Evolutionary conservation across 352 stramenopile genomes (phyloP), one percentile per base, ranked within the genome.

Genomic region (Aphanomyces invadans): DNA sequence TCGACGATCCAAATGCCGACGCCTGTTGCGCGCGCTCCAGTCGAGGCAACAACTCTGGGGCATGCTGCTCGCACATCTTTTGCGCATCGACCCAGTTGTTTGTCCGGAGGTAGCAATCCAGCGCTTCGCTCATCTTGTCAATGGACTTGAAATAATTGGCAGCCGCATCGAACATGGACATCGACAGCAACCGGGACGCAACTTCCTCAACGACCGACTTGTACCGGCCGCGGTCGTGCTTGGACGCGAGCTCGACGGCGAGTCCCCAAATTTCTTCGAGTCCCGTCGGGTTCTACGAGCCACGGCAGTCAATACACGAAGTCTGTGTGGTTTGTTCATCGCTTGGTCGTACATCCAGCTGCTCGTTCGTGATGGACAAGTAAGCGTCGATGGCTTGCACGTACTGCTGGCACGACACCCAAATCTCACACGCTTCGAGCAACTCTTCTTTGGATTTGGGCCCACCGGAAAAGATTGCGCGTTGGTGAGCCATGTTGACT

Each of bases 361-460:
- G 86, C 23, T 92, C 81, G 11, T 77, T 68, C 17, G 76, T 83
- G 63, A 92, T 86, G 19, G 86, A 89, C 52, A 98, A 59, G 70
- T 97, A 97, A 12, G 87, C 88, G 62, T 97, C 90, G 48, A 98
- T 95, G 23, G 93, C 93, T 54, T 95, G 82, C 2, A 87, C 80
- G 61, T 91, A 97, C 64, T 98, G 83, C 63, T 92, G 77, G 12
- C 75, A 90, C 11, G 91, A 78, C 21, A 97, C 90, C 76, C 85
- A 96, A 66, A 87, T 89, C 66, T 94, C 77, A 44, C 83, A 96
- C 2, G 88, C 86, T 28, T 92, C 83, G 48, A 94, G 76, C 33
- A 95, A 72, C 53, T 93, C 83, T 51, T 91, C 77, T 63, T 94
- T 91, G 48, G 74, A 81, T 70, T 90, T 89, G 0, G 79, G 76